phyloP scores from a whole-genome alignment of 2,329 filamentous ascomycete species.

The Didymella exigua region DNA sequence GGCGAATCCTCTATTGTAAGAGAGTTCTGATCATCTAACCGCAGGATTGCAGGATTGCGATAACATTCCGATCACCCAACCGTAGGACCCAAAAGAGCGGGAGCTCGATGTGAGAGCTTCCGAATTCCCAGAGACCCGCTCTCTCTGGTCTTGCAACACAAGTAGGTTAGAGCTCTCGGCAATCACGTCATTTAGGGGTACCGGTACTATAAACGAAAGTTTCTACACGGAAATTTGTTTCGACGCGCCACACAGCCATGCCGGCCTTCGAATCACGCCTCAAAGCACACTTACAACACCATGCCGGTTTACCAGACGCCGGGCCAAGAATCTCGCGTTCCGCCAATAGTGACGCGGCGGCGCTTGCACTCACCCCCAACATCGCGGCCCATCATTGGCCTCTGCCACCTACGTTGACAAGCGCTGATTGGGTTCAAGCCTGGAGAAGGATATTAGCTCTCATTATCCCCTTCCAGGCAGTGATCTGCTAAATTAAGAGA shows the following conservation, averaged over 20 bases:
- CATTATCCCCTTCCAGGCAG: background rate
- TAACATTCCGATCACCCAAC: too few relatives aligned
- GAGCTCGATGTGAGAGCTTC: too few relatives aligned
- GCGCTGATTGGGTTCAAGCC: background rate
- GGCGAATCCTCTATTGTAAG: too few relatives aligned
- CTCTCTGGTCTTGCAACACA: too few relatives aligned
- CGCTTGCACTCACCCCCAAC: background rate
- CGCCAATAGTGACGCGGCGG: background rate
- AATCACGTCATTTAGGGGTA: too few relatives aligned
- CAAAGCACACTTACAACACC: background rate
- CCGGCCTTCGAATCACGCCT: background rate
- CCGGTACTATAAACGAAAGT: too few relatives aligned
- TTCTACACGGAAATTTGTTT: background rate
- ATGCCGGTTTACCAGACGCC: constrained; percentile 6
- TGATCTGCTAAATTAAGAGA: background rate
- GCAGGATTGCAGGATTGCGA: too few relatives aligned
- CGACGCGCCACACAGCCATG: background rate
- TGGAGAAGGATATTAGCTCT: constrained; percentile 1
- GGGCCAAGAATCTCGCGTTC: background rate
- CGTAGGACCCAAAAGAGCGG: too few relatives aligned
- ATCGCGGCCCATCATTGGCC: background rate
- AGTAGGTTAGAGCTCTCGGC: too few relatives aligned
- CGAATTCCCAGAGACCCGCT: too few relatives aligned
- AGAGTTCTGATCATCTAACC: too few relatives aligned
- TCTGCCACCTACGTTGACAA: background rate